A percentile compares a stretch with the other conserved stretches of the same genome.
Conservation (phyloP, 2,329 filamentous ascomycete species). For the Phialocephala subalpina region DNA sequence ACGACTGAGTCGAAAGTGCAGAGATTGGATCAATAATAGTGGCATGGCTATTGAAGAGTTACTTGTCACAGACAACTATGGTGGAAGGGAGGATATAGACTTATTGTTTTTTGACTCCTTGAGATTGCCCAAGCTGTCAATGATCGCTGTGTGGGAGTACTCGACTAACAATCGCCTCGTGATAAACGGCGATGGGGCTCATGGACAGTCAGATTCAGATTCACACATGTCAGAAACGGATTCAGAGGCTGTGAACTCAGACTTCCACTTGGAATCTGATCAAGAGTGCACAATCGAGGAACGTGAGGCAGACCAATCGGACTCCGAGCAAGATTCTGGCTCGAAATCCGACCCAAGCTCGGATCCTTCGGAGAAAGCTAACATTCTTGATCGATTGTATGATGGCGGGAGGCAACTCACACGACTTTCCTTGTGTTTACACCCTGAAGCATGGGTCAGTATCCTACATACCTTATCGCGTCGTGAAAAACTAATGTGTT, state of each 20-base stretch:
- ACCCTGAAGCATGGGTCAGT: not conserved
- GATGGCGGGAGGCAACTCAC: not conserved
- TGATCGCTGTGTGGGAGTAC: not conserved
- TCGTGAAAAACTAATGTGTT: not conserved
- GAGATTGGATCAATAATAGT: not conserved
- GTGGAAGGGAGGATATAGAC: not conserved
- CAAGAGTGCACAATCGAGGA: too few relatives aligned
- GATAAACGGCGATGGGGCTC: too few relatives aligned
- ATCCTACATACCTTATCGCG: not conserved
- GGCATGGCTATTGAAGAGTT: not conserved
- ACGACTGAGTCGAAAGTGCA: not conserved
- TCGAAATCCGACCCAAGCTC: not conserved
- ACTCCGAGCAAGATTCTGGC: too few relatives aligned
- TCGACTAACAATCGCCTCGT: too few relatives aligned
- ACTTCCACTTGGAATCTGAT: too few relatives aligned
- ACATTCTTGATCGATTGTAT: not conserved
- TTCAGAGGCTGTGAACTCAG: too few relatives aligned
- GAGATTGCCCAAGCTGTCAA: not conserved
- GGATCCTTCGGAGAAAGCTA: not conserved
- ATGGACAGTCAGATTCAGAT: too few relatives aligned
- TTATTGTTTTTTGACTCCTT: not conserved
- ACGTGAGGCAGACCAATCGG: too few relatives aligned
- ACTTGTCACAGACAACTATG: not conserved
- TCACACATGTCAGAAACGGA: too few relatives aligned
- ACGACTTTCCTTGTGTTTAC: not conserved